Percentiles rank a stretch among this genome's conserved stretches.
phyloP scores from a whole-genome alignment of 495 filamentous ascomycete species.

The Daldinia grandis region DNA sequence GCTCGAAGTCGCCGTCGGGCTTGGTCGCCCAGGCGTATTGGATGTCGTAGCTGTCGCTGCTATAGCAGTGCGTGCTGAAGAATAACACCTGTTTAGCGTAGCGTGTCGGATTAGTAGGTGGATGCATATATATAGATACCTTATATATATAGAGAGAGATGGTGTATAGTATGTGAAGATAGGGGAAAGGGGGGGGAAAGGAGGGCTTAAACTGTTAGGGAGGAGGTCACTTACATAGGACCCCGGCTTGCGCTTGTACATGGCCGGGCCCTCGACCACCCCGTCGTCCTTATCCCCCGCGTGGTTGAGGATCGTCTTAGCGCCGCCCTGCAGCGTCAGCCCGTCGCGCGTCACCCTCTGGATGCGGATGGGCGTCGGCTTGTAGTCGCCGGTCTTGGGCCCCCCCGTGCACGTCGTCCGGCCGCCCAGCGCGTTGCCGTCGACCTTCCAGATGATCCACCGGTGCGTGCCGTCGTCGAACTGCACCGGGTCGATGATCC shows the following conservation, averaged over 20 bases:
- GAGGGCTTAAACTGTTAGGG: background rate
- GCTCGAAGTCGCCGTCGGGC: constrained; percentile 1
- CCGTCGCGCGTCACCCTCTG: background rate
- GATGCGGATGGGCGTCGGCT: background rate
- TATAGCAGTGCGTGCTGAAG: constrained; percentile 62
- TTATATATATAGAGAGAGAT: too few species aligned
- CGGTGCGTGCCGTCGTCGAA: constrained; percentile 61
- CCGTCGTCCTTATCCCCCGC: background rate
- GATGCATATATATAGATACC: too few species aligned
- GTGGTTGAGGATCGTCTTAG: background rate
- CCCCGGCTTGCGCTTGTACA: background rate
- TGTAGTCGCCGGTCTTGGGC: background rate
- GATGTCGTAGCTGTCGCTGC: constrained; percentile 55
- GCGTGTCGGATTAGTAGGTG: too few species aligned
- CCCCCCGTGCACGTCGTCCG: constrained; percentile 28
- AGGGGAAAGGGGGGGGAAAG: too few species aligned
- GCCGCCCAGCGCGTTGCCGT: constrained; percentile 63
- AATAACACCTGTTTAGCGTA: too few species aligned
- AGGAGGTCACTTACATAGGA: background rate
- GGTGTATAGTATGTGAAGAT: too few species aligned
- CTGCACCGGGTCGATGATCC: constrained; percentile 62
- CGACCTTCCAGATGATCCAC: constrained; percentile 66
- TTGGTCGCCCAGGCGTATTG: constrained; percentile 53
- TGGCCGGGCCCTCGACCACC: background rate
- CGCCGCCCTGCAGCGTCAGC: background rate